A percentile compares a stretch with the other conserved stretches of the same genome.
phyloP scores from a whole-genome alignment of 495 filamentous ascomycete genomes.

The Thozetella sp. region DNA sequence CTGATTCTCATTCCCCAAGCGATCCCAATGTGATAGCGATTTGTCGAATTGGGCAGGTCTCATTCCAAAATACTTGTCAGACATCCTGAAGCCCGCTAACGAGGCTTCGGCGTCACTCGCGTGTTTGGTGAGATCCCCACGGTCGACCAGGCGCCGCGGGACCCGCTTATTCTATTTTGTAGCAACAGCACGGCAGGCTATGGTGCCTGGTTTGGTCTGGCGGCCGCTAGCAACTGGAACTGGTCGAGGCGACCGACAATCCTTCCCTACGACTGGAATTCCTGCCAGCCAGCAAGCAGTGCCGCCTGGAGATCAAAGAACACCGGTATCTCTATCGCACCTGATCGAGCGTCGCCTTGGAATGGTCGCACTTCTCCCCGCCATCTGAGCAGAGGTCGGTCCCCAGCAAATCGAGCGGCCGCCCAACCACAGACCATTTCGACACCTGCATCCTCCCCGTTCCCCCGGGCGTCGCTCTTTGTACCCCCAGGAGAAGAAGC shows the following conservation, averaged over 20 bases:
- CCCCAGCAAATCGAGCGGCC: background rate
- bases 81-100: too few relatives aligned
- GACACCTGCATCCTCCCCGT: too few relatives aligned
- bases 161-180: background rate
- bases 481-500: background rate
- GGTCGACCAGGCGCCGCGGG: background rate
- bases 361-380: background rate
- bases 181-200: background rate
- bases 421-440: background rate
- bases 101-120: too few relatives aligned
- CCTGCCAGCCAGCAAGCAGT: slow-evolving; percentile 1
- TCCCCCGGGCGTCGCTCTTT: background rate
- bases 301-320: background rate
- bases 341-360: background rate
- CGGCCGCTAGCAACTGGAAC: background rate
- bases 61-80: too few relatives aligned
- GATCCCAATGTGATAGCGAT: too few relatives aligned
- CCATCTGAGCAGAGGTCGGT: background rate
- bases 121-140: too few relatives aligned
- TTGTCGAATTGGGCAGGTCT: too few relatives aligned
- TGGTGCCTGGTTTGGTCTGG: too few relatives aligned
- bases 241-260: slow-evolving; percentile 2
- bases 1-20: too few relatives aligned
- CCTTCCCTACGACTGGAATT: slow-evolving; percentile 1
- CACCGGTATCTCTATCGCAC: background rate